Evolutionary conservation across 164 flowering plant species (phyloP).

Genomic region (Chimonanthus salicifolius): DNA sequence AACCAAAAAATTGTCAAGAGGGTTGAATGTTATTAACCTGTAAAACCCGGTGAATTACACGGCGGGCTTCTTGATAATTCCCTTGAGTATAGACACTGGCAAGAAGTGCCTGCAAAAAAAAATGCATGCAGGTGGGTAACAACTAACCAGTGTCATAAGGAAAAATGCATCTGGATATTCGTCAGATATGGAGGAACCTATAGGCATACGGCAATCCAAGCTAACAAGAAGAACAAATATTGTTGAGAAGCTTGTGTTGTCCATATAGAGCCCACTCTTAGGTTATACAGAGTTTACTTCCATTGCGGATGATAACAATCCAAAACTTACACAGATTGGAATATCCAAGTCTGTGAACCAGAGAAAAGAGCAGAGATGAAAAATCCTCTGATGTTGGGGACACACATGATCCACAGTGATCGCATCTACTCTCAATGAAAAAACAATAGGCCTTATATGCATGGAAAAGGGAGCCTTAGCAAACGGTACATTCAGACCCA

Average conservation of each 20-base stretch:
- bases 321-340: no score
- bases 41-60: slow-evolving; percentile 52
- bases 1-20: background rate
- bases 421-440: no score
- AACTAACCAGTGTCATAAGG: background rate
- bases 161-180: slow-evolving; percentile 1
- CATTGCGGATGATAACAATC: no score
- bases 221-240: background rate
- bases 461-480: no score
- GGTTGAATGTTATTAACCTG: slow-evolving; percentile 40
- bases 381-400: no score
- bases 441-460: no score
- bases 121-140: background rate
- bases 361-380: no score
- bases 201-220: background rate
- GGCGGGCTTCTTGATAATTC: slow-evolving; percentile 58
- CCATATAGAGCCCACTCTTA: background rate
- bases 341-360: no score
- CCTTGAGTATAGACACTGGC: slow-evolving; percentile 62
- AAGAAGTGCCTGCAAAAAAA: slow-evolving; percentile 68
- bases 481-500: no score
- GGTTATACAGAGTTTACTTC: no score
- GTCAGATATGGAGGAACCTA: background rate
- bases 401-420: no score
- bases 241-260: background rate